Base-by-base conservation (phyloP, 1,139 yeast species). In the Sugiyamaella pinicola region DNA sequence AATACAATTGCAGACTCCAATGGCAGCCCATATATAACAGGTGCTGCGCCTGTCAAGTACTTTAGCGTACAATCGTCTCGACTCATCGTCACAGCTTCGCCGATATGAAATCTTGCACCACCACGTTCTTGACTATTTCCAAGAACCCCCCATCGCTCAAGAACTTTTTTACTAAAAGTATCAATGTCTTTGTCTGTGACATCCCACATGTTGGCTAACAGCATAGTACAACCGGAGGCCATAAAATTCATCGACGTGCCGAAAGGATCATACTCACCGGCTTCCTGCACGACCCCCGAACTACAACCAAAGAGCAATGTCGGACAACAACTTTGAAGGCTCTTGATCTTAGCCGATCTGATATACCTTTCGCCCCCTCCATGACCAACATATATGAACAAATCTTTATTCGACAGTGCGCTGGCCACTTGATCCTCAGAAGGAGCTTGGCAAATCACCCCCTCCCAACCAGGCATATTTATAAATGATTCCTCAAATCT, bases 151-250 rank as follows among this genome's bases (percentile, higher is more conserved):
- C 90, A 83, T 54, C 75, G 73, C 10, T 78, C 77, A 60, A 89
- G 77, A 37, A 86, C 69, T 1, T 79, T 72, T 10, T 76, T 57
- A 43, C 90, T 85, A 62, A 90, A 89, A 61, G 76, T 78, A 69
- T 93, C 98, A 52, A 90, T 88, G 67, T 93, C 99, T 62, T 87
- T 90, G 68, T 93, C 99, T 0, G 98, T 93, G 4, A 93, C 98
- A 69, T 90, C 97, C 99, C 99, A 93, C 58, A 93, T 71, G 64
- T 89, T 90, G 0, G 89, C 96, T 40, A 93, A 72, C 1, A 89
- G 77, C 83, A 87, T 78, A 0, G 96, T 95, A 45, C 89, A 81
- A 0, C 95, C 96, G 29, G 93, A 93, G 4, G 79, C 73, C 33
- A 91, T 67, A 76, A 91, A 90, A 51, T 86, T 83, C 61, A 81